Conservation (phyloP, 805 yeast species). For the Tanozyma kutaoensis region DNA sequence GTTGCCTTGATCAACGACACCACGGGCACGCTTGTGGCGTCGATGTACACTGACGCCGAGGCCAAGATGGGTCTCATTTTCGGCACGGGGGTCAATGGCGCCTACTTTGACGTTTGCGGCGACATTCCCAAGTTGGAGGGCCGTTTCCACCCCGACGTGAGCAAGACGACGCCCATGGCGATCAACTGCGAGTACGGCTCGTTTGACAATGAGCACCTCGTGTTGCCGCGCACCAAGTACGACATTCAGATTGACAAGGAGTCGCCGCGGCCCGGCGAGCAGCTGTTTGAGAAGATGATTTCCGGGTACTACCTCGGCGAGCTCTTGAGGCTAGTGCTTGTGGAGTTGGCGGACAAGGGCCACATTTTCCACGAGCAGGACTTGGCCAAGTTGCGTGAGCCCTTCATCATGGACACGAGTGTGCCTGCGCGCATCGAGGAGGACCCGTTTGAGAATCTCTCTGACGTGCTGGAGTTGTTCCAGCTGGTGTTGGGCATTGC, state of each 20-base stretch:
- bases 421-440: slow-evolving; percentile 79
- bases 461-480: slow-evolving; percentile 61
- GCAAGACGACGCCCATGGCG: slow-evolving; percentile 66
- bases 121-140: slow-evolving; percentile 78
- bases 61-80: slow-evolving; percentile 92
- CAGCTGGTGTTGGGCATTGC: slow-evolving; percentile 40
- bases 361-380: slow-evolving; percentile 62
- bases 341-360: slow-evolving; percentile 53
- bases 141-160: slow-evolving; percentile 47
- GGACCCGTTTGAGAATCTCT: slow-evolving; percentile 76
- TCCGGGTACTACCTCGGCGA: slow-evolving; percentile 96
- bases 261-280: slow-evolving; percentile 95
- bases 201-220: slow-evolving; percentile 77
- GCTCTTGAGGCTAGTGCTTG: slow-evolving; percentile 63
- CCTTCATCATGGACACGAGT: slow-evolving; percentile 80
- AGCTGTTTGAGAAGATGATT: slow-evolving; percentile 92
- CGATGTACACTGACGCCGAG: slow-evolving; percentile 79
- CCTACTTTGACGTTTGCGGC: slow-evolving; percentile 68
- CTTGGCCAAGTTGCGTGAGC: slow-evolving; percentile 40
- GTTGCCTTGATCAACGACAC: slow-evolving; percentile 94
- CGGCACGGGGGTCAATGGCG: slow-evolving; percentile 97
- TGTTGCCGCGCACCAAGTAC: slow-evolving; percentile 82
- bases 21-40: slow-evolving; percentile 93
- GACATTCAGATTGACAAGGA: slow-evolving; percentile 70
- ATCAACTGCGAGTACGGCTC: slow-evolving; percentile 98